Evolutionary conservation across 208 protist genomes (phyloP).

Genomic region (Leishmania amazonensis): DNA sequence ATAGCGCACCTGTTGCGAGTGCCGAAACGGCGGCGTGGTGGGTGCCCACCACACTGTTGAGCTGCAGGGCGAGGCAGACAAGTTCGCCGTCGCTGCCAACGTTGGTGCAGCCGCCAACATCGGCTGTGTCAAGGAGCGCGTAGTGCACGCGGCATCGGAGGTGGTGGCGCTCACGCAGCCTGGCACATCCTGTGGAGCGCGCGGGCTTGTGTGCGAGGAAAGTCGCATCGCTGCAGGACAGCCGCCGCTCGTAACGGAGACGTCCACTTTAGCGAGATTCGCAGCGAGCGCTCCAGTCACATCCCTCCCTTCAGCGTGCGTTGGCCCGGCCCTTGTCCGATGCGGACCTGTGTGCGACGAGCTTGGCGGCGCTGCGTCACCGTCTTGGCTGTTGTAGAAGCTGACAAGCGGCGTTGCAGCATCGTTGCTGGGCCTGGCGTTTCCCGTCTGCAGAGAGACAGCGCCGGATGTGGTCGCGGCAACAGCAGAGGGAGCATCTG

Average conservation of each 20-base stretch:
- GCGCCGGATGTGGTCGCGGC: neutral
- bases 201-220: neutral
- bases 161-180: neutral
- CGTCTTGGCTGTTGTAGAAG: neutral
- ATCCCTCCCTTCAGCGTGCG: neutral
- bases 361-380: neutral
- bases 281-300: neutral
- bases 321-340: neutral
- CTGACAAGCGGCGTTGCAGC: neutral
- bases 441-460: neutral
- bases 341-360: neutral
- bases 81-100: neutral
- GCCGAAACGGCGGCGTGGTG: neutral
- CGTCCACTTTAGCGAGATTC: neutral
- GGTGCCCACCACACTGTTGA: neutral
- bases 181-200: neutral
- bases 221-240: neutral
- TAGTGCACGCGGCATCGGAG: neutral
- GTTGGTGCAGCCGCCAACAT: neutral
- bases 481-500: neutral
- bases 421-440: neutral
- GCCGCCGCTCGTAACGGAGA: neutral
- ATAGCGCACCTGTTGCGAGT: neutral
- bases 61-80: neutral
- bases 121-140: neutral